Evolutionary conservation across 495 filamentous ascomycete species (phyloP), one percentile per base, ranked within the genome.

Genomic region (Margaritispora aquatica): DNA sequence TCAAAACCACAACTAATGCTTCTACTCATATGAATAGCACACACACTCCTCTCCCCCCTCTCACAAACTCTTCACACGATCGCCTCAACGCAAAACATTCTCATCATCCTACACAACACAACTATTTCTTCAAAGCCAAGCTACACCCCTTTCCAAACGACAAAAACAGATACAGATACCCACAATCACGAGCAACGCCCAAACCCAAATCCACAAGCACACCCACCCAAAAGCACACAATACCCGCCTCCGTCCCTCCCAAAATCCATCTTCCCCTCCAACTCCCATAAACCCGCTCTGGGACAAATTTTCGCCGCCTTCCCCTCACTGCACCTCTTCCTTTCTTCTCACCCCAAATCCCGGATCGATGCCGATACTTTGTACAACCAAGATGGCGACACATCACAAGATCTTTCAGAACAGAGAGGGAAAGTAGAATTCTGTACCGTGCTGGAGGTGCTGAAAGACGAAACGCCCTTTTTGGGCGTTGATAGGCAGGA

Each of bases 51-150:
- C 44, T 50, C 34, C 27, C 24, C 34, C 29, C 62, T 67, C 46
- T 64, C 65, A 11, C 20, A 15, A 20, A 47, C 55, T 1, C 48
- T 68, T 1, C 54, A 61, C 31, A 56, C 52, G 3, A 26, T 59
- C 11, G 46, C 62, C 11, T 46, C 27, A 23, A 48, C 52, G 1
- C 26, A 24, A 11, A 64, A 63, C 59, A 58, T 65, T 38, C 57
- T 68, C 27, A 63, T 59, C 20, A 57, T 67, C 24, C 58, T 67
- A 36, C 65, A 64, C 55, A 67, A 67, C 65, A 41, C 59, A 20
- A 38, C 46, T 31, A 41, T 57, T 1, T 41, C 51, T 1, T 36
- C 49, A 1, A 59, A 47, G 22, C 51, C 62, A 46, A 29, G 26
- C 27, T 34, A 38, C 38, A 34, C 41, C 26, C n/a, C 59, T 2